Base-by-base conservation (phyloP, 306 rosid species). In the Herpetospermum pedunculosum region DNA sequence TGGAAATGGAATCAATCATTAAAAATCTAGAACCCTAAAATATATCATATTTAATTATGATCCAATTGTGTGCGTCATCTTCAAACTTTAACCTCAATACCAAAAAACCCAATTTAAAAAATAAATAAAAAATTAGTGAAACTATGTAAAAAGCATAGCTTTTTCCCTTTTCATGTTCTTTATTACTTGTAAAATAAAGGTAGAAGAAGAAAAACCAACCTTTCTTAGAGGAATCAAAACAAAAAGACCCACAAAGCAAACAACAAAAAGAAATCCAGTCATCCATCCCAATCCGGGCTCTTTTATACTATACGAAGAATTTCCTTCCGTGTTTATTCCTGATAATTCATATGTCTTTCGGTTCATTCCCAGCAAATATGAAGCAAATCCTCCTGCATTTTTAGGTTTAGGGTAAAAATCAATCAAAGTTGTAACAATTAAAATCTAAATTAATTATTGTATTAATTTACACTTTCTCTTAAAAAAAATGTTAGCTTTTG, bases 271-370 rank as follows among this genome's bases (percentile, higher is more conserved):
- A 74, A 76, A 94, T 40, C 75, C 86, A 64, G 82, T 79, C 97
- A 91, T 94, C 98, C 98, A 94, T 26, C 92, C 97, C 80, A 94
- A 69, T 26, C 82, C 97, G 46, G 98, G 98, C 29, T 94, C 97
- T 73, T 89, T 91, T 40, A 81, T 76, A 43, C 83, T 73, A 6
- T 43, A 76, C 16, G 84, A 44, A 26, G 68, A 85, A 83, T 91
- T 94, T 46, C 96, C 98, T 74, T 81, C 92, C 8, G 60, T 71
- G 72, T 81, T 85, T 30, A 74, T 79, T 65, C 98, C 98, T 11
- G 97, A 85, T 76, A 94, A 81, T 81, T 85, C 86, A 77, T 91
- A 94, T 18, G 97, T 91, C 82, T 58, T 91, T 78, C 79, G 78
- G 82, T 91, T 94, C 67, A 94, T 70, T 64, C 88, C 98, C 88